phyloP scores from a whole-genome alignment of 768 basidiomycete species.

The Suillus weaverae region DNA sequence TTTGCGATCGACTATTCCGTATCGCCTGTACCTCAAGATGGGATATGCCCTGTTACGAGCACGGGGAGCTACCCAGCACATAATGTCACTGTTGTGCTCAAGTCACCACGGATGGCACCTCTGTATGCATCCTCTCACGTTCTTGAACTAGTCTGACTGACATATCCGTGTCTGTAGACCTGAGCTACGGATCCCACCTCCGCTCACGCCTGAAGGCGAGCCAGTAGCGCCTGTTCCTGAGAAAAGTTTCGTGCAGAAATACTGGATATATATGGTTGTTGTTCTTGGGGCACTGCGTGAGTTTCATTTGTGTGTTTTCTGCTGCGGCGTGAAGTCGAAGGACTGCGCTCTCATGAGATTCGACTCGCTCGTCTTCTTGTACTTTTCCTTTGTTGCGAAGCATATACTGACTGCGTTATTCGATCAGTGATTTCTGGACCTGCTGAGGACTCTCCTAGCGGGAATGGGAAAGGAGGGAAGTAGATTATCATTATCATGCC shows the following conservation, averaged over 20 bases:
- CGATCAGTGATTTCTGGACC: slow-evolving; percentile 31
- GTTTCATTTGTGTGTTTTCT: slow-evolving; percentile 25
- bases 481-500: slow-evolving; percentile 8
- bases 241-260: slow-evolving; percentile 83
- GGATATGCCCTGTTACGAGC: slow-evolving; percentile 51
- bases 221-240: slow-evolving; percentile 61
- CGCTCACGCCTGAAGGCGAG: slow-evolving; percentile 64
- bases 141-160: background rate
- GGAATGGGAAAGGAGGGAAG: slow-evolving; percentile 25
- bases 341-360: background rate
- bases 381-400: background rate
- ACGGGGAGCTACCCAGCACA: slow-evolving; percentile 30
- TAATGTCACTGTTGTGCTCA: slow-evolving; percentile 57
- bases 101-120: slow-evolving; percentile 50
- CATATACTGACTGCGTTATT: background rate
- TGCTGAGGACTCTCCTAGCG: slow-evolving; percentile 25
- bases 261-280: slow-evolving; percentile 81
- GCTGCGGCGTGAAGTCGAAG: background rate
- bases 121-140: slow-evolving; percentile 41
- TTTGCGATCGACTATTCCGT: slow-evolving; percentile 74
- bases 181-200: slow-evolving; percentile 65
- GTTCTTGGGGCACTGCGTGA: slow-evolving; percentile 58
- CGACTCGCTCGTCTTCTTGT: background rate
- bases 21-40: slow-evolving; percentile 65
- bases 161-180: slow-evolving; percentile 46